Evolutionary conservation across 1,284 basidiomycete genomes (phyloP), one percentile per base, ranked within the genome.

Genomic region (Singerocomus inundabilis): DNA sequence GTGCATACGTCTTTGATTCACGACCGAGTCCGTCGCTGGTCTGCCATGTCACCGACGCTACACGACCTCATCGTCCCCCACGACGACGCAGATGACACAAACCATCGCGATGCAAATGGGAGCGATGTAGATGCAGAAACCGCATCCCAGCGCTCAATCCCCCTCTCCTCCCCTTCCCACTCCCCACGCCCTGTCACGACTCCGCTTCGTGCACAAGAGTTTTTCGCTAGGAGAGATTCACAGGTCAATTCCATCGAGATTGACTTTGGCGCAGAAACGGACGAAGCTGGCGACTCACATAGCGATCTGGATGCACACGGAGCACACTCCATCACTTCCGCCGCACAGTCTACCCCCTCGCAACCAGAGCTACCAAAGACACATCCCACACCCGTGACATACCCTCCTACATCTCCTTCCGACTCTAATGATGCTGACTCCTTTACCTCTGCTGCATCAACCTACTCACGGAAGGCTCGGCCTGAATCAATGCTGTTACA

Each of bases 81-180:
- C 43, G 53, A 43, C 31, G 44, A 48, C 35, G 30, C 32, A 25
- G 44, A 49, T 15, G 41, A 49, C 40, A 35, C 47, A 16, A 34
- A 35, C 12, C 25, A 36, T 25, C 38, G 30, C 37, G 50, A 53
- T 4, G 54, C 54, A 12, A 46, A 62, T 49, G 66, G 25, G 15
- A 59, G 70, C 55, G 68, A 80, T 53, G 72, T 69, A 44, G 84
- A 85, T 55, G 80, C 76, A 51, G 88, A 90, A 59, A 88, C 85
- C n/a, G 85, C 85, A n/a, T 88, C 86, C 6, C 84, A 87, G 56
- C 79, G 78, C 36, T 90, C 87, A 2, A 85, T 90, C 48, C 79
- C 86, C 13, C 79, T 90, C 36, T 84, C 82, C 37, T 87, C 86
- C 4, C 77, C 85, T 30, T 57, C 75, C 25, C 59, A 51, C 51